These are phyloP conservation scores for Triticum monococcum DNA, from an alignment of 176 grass and related monocot genomes.

Conservation along the genomic window DNA sequence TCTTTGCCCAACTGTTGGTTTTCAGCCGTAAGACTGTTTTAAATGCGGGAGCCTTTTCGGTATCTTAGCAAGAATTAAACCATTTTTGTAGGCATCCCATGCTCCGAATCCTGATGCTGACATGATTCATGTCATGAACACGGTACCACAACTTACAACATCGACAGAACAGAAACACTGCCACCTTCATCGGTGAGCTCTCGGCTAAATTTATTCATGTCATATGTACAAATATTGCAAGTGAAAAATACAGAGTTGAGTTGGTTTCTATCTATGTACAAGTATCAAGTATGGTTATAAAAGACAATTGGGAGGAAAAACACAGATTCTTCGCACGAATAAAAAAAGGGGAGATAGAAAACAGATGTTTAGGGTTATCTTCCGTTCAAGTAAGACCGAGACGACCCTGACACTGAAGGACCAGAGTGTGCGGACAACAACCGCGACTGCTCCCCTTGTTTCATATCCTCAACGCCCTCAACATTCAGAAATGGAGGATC, in stretches of 20 bases:
- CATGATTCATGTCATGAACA: slow-evolving; percentile 5
- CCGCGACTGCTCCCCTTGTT: slow-evolving; percentile 44
- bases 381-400: slow-evolving; percentile 59
- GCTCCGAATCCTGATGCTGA: not conserved
- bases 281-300: not conserved
- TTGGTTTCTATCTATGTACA: slow-evolving; percentile 21
- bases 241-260: not conserved
- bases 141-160: not conserved
- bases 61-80: too few relatives aligned
- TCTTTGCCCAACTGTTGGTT: too few relatives aligned
- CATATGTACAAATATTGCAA: not conserved
- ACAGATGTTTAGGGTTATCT: slow-evolving; percentile 36
- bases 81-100: not conserved
- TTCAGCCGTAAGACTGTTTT: too few relatives aligned
- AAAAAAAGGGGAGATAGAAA: not conserved
- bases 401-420: slow-evolving; percentile 50
- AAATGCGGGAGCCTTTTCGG: too few relatives aligned
- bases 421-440: slow-evolving; percentile 52
- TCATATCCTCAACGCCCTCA: slow-evolving; percentile 42
- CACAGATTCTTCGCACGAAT: not conserved
- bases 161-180: not conserved
- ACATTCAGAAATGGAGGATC: slow-evolving; percentile 74
- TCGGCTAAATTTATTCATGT: not conserved
- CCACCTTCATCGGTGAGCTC: not conserved
- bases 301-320: not conserved